Evolutionary conservation across 345 rosid species (phyloP).

Genomic region (Bruguiera gymnorhiza): DNA sequence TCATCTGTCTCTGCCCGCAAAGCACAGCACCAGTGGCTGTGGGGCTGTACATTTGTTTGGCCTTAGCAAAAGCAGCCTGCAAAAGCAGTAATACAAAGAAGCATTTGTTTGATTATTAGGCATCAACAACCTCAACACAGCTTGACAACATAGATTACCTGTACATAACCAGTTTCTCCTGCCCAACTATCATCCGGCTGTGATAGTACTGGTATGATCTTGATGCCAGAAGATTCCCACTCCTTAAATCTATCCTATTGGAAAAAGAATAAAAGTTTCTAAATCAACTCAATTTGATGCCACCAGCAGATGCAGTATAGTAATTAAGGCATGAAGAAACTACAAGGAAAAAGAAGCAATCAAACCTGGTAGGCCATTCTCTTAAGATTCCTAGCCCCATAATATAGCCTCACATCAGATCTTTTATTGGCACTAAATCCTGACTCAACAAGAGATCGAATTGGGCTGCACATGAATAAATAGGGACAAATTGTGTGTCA

Average conservation of each 20-base stretch:
- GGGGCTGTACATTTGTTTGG: conserved; percentile 51
- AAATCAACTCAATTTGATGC: background rate
- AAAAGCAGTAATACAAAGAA: conserved; percentile 14
- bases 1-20: conserved; percentile 96
- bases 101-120: background rate
- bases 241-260: conserved; percentile 78
- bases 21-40: conserved; percentile 70
- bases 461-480: conserved; percentile 58
- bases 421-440: conserved; percentile 74
- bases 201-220: conserved; percentile 81
- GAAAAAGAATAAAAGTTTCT: conserved; percentile 11
- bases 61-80: conserved; percentile 87
- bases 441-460: conserved; percentile 81
- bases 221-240: conserved; percentile 89
- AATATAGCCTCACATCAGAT: conserved; percentile 82
- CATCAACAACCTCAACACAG: background rate
- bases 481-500: background rate
- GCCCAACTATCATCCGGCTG: conserved; percentile 76
- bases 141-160: conserved; percentile 39
- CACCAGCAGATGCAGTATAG: background rate
- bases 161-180: conserved; percentile 89
- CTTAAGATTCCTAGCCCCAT: conserved; percentile 85
- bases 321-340: background rate
- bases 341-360: background rate
- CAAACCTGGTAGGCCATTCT: conserved; percentile 98